These are phyloP conservation scores for Exophiala bonariae DNA, from an alignment of 2,329 filamentous ascomycete species.

Conservation along the genomic window DNA sequence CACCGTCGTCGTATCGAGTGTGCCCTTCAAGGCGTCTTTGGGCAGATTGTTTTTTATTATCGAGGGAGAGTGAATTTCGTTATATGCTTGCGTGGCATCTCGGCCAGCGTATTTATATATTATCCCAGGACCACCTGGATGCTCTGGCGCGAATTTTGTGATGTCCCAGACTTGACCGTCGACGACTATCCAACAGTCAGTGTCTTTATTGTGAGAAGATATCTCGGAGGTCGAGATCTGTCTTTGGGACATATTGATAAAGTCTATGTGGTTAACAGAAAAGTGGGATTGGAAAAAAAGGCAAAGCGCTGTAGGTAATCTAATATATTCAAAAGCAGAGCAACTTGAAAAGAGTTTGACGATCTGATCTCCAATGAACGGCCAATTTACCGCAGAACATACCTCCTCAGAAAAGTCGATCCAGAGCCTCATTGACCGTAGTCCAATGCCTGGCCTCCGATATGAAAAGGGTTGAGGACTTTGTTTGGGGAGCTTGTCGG, in stretches of 20 bases:
- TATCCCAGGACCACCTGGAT: conserved; percentile 57
- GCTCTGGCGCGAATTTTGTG: conserved; percentile 64
- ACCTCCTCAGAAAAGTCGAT: too few species aligned
- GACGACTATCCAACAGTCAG: conserved; percentile 67
- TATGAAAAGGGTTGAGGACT: background rate
- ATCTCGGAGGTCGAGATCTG: conserved; percentile 33
- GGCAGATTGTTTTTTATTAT: conserved; percentile 46
- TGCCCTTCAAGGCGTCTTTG: conserved; percentile 49
- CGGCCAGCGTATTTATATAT: conserved; percentile 49
- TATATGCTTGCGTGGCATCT: conserved; percentile 56
- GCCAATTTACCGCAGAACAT: background rate
- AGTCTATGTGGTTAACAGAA: too few species aligned
- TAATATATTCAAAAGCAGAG: too few species aligned
- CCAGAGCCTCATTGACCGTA: too few species aligned
- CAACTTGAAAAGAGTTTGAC: background rate
- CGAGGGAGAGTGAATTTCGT: conserved; percentile 51
- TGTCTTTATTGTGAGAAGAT: conserved; percentile 48
- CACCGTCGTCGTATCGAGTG: conserved; percentile 50
- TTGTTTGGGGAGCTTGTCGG: conserved; percentile 4
- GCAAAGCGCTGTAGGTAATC: too few species aligned
- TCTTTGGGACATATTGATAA: conserved; percentile 6
- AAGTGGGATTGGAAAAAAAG: too few species aligned
- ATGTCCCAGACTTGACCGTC: conserved; percentile 68
- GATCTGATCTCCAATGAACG: background rate
- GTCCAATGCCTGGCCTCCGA: too few species aligned